Evolutionary conservation across 1,284 basidiomycete genomes (phyloP), one percentile per base, ranked within the genome.

Genomic region (Heliocybe sulcata): DNA sequence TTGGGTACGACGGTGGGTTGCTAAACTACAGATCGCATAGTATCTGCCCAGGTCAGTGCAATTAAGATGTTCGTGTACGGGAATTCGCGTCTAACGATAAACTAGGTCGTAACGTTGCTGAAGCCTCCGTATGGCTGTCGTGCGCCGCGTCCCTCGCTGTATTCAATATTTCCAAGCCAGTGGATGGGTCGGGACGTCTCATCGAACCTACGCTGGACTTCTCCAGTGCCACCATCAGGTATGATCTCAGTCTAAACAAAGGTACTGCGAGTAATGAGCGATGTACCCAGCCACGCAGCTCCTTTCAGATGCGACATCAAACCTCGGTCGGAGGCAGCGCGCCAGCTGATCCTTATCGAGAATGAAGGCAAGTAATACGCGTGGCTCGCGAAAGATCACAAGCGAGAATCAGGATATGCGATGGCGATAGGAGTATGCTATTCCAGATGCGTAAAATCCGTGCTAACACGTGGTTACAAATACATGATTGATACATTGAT

Each of bases 191-290:
- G 76, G 29, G 69, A 67, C 0, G 72, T 70, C 1, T 64, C 66
- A 14, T 65, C 62, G 0, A 72, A 85, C n/a, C 85, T 84, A 19
- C 10, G 3, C 4, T 52, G 3, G 33, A 35, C 12, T 52, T 52
- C 33, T 31, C 51, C 11, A 29, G 51, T 12, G 51, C 29, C 26
- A 52, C 33, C 6, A 35, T 52, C 33, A 35, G 29, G 51, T 52
- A 31, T 31, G 51, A 12, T 31, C 29, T 31, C 29, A 4, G 29
- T 31, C 12, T 31, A 6, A 6, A 31, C 12, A 31, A 31, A 31
- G 6, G 29, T 4, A 4, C 29, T 31, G n/a, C n/a, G 29, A 31
- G 12, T 31, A 12, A 4, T 31, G 29, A 31, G 12, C 12, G 29
- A n/a, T n/a, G 29, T 45, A 4, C 19, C 6, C 42, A 23, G 42